These are phyloP conservation scores for Cystobasidium sp. DNA, from an alignment of 1,284 basidiomycete genomes.

Conservation along the genomic window DNA sequence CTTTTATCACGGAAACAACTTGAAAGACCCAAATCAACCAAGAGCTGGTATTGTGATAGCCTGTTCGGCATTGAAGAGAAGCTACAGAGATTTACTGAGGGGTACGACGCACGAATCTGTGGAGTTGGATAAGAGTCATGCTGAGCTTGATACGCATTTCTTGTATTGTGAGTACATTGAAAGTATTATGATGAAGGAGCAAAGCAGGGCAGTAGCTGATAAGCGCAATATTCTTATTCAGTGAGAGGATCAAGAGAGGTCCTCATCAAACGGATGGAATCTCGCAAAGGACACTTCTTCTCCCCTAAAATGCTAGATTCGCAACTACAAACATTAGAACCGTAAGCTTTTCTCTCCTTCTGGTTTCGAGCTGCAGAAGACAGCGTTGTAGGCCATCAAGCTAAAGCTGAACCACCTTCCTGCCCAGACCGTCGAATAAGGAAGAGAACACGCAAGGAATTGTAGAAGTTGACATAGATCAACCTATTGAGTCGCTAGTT, in stretches of 20 bases:
- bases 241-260: slow-evolving; percentile 70
- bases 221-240: slow-evolving; percentile 12
- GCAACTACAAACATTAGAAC: slow-evolving; percentile 78
- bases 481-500: slow-evolving; percentile 16
- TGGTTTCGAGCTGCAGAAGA: no score
- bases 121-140: slow-evolving; percentile 46
- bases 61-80: slow-evolving; percentile 81
- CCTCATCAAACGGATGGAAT: slow-evolving; percentile 71
- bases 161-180: slow-evolving; percentile 64
- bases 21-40: slow-evolving; percentile 52
- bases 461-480: slow-evolving; percentile 35
- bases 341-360: slow-evolving; percentile 4
- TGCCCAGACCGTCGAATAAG: slow-evolving; percentile 27
- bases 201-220: not conserved
- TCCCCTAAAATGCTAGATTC: slow-evolving; percentile 83
- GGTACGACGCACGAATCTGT: slow-evolving; percentile 56
- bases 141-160: slow-evolving; percentile 70
- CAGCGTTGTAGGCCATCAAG: no score
- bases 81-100: slow-evolving; percentile 80
- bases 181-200: not conserved
- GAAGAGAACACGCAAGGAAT: slow-evolving; percentile 43
- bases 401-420: no score
- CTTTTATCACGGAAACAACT: slow-evolving; percentile 51
- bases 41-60: slow-evolving; percentile 72
- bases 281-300: slow-evolving; percentile 83